phyloP scores from a whole-genome alignment of 148 eudicot genomes.

The Rhododendron vialii region DNA sequence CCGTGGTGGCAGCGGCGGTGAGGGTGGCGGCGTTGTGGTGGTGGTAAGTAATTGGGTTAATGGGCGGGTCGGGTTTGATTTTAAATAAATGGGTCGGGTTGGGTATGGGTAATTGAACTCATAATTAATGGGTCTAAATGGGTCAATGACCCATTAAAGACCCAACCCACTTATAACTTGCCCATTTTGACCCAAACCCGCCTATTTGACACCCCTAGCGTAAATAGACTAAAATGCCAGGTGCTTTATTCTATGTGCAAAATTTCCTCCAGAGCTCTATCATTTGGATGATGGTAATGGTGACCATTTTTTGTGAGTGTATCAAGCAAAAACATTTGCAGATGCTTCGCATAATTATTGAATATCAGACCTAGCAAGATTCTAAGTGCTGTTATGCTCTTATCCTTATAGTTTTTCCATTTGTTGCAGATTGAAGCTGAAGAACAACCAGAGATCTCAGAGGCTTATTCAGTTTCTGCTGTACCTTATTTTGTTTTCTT shows the following conservation, averaged over 20 bases:
- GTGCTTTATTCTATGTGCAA: not conserved
- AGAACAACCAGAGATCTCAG: constrained; percentile 96
- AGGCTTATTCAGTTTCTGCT: constrained; percentile 82
- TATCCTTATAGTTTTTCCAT: not conserved
- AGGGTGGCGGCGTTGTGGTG: too few species aligned
- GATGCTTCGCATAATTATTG: not conserved
- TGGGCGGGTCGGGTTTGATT: too few species aligned
- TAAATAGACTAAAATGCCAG: not conserved
- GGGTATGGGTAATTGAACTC: too few species aligned
- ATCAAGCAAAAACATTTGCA: not conserved
- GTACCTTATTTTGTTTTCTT: constrained; percentile 91
- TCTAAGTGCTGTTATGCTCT: not conserved
- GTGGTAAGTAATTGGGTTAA: too few species aligned
- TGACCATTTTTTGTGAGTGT: not conserved
- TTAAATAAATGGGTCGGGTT: too few species aligned
- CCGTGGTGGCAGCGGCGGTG: too few species aligned
- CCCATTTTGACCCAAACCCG: too few species aligned
- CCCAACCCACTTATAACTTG: too few species aligned
- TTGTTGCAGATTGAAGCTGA: constrained; percentile 87
- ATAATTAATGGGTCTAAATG: too few species aligned
- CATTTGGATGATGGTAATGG: not conserved
- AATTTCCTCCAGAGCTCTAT: not conserved
- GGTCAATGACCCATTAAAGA: too few species aligned
- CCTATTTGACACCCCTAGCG: too few species aligned
- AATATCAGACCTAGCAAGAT: not conserved